Evolutionary conservation across 257 asterid species (phyloP).

Genomic region (Galeopsis tetrahit): DNA sequence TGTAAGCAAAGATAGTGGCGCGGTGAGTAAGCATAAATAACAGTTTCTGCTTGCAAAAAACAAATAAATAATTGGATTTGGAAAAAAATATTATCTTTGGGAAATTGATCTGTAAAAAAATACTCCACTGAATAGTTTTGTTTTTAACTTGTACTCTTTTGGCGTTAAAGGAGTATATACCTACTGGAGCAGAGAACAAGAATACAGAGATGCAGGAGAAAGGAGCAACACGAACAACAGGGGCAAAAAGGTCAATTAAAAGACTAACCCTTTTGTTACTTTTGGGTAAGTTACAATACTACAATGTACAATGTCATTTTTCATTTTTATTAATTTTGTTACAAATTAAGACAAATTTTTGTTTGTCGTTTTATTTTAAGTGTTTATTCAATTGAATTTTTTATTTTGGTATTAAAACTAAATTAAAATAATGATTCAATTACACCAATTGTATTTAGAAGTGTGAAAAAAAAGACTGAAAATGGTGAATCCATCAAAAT

Average conservation of each 20-base stretch:
- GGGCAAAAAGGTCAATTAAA: conserved; percentile 26
- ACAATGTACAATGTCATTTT: too few relatives aligned
- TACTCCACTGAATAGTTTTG: neutral
- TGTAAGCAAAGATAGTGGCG: conserved; percentile 43
- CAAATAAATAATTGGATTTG: conserved; percentile 30
- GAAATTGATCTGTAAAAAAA: conserved; percentile 15
- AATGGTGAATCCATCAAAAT: too few relatives aligned
- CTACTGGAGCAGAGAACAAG: conserved; percentile 25
- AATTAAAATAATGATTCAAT: too few relatives aligned
- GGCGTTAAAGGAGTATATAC: conserved; percentile 29
- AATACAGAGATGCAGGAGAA: conserved; percentile 1
- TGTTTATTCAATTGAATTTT: too few relatives aligned
- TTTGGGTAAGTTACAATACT: neutral
- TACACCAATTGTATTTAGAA: too few relatives aligned
- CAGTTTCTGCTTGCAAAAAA: conserved; percentile 39
- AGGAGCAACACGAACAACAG: neutral
- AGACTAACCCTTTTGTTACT: neutral
- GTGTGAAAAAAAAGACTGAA: too few relatives aligned
- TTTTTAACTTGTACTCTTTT: conserved; percentile 14
- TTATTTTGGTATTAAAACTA: too few relatives aligned
- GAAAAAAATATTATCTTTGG: neutral
- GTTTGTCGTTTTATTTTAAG: too few relatives aligned
- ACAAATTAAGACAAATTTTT: too few relatives aligned
- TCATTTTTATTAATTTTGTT: too few relatives aligned
- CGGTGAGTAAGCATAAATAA: conserved; percentile 51